A percentile compares a stretch with the other conserved stretches of the same genome.
These are phyloP conservation scores for Kodamaea laetipori DNA, from an alignment of 805 yeast species.

Conservation along the genomic window DNA sequence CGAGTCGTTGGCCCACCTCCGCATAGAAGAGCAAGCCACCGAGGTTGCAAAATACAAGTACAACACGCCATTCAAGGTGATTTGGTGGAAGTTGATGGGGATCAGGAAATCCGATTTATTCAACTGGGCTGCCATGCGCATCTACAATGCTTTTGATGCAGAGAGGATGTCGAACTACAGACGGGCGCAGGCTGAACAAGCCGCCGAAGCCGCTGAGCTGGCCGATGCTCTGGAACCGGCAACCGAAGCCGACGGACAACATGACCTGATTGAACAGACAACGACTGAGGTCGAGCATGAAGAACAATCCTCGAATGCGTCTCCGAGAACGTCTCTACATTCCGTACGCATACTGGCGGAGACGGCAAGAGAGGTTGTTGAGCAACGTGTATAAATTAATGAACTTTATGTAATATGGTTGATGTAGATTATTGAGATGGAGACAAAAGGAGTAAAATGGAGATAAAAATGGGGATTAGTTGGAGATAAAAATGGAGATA, in stretches of 20 bases:
- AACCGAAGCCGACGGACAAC: too few relatives aligned
- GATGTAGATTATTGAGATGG: background rate
- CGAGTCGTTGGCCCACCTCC: constrained; percentile 30
- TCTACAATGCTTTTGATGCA: constrained; percentile 21
- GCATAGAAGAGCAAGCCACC: constrained; percentile 49
- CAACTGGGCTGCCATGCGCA: constrained; percentile 50
- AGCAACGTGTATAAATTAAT: constrained; percentile 20
- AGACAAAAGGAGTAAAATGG: too few relatives aligned
- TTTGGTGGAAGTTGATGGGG: constrained; percentile 63
- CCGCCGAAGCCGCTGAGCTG: constrained; percentile 4
- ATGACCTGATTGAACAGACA: constrained; percentile 3
- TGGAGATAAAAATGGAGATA: too few relatives aligned
- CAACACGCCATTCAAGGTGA: constrained; percentile 29
- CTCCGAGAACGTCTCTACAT: background rate
- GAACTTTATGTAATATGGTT: constrained; percentile 1
- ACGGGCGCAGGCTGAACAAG: constrained; percentile 5
- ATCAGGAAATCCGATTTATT: constrained; percentile 49
- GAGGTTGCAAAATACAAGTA: constrained; percentile 38
- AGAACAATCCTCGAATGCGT: too few relatives aligned
- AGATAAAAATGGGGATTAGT: too few relatives aligned
- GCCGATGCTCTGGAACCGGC: too few relatives aligned
- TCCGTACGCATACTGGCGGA: constrained; percentile 10
- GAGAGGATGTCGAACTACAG: constrained; percentile 7
- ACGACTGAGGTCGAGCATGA: too few relatives aligned
- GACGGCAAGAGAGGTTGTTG: constrained; percentile 21